Evolutionary conservation across 257 asterid species (phyloP).

Genomic region (Hygrophila difformis): DNA sequence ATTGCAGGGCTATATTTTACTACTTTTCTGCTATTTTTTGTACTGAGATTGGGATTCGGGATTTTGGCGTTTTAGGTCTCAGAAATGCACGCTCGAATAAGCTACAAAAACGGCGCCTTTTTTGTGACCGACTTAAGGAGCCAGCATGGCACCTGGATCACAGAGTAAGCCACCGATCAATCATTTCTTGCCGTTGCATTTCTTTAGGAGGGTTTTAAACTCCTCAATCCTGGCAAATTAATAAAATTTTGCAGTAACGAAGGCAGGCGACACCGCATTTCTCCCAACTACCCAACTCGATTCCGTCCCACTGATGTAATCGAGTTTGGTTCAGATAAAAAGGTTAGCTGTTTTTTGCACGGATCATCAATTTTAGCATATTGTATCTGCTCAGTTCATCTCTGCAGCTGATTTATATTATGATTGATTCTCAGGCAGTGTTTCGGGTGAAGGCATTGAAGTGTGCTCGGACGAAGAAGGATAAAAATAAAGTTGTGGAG

Average conservation of each 20-base stretch:
- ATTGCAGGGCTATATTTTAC: too few species aligned
- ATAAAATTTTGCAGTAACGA: slow-evolving; percentile 34
- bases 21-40: too few species aligned
- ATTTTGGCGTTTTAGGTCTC: slow-evolving; percentile 46
- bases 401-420: too few species aligned
- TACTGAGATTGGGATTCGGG: neutral
- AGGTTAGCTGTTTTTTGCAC: slow-evolving; percentile 11
- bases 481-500: slow-evolving; percentile 23
- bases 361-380: too few species aligned
- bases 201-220: neutral
- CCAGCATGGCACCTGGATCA: slow-evolving; percentile 56
- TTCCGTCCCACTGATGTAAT: slow-evolving; percentile 46
- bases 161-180: slow-evolving; percentile 31
- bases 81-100: slow-evolving; percentile 58
- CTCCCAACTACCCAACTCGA: slow-evolving; percentile 52
- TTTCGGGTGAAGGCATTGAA: slow-evolving; percentile 52
- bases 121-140: slow-evolving; percentile 51
- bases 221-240: neutral
- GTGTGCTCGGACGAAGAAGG: slow-evolving; percentile 20
- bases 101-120: slow-evolving; percentile 62
- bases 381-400: too few species aligned
- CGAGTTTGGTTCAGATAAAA: slow-evolving; percentile 52
- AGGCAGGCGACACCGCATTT: slow-evolving; percentile 35
- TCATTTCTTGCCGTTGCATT: neutral
- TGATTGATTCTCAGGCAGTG: slow-evolving; percentile 21